A percentile compares a stretch with the other conserved stretches of the same genome.
Conservation (phyloP, 2,329 filamentous ascomycete species). For the Dryadomyces quercus-mongolicae region DNA sequence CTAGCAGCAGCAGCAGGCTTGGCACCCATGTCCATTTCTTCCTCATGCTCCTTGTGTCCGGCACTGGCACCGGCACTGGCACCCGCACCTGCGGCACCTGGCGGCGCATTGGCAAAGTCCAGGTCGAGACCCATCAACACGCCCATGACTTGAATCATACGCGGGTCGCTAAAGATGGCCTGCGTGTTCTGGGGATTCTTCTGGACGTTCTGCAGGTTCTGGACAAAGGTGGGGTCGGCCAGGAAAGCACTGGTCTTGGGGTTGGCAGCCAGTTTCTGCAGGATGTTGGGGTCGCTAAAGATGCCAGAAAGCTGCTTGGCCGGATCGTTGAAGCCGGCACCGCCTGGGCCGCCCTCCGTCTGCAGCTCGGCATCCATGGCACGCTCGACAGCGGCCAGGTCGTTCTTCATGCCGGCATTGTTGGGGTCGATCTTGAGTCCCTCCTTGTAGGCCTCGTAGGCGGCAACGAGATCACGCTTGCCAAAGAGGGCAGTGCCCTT, state of each 20-base stretch:
- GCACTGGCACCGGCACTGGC: constrained; percentile 13
- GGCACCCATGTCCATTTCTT: constrained; percentile 61
- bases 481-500: constrained; percentile 90
- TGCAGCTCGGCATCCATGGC: constrained; percentile 64
- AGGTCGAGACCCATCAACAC: constrained; percentile 92
- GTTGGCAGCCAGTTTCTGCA: constrained; percentile 84
- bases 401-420: constrained; percentile 88
- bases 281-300: constrained; percentile 85
- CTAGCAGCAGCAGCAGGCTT: neutral
- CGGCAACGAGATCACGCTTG: constrained; percentile 69
- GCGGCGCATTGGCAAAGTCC: constrained; percentile 39
- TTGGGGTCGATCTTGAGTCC: constrained; percentile 86
- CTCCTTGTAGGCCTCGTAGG: constrained; percentile 82
- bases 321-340: constrained; percentile 41
- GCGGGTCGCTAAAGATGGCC: constrained; percentile 74
- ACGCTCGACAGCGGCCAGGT: constrained; percentile 71
- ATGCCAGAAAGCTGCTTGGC: constrained; percentile 55
- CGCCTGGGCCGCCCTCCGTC: constrained; percentile 23
- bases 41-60: constrained; percentile 36
- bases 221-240: constrained; percentile 77
- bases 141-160: constrained; percentile 88
- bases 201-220: constrained; percentile 71
- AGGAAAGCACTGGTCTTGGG: constrained; percentile 82
- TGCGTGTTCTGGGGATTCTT: constrained; percentile 69
- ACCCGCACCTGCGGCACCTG: constrained; percentile 14